Percentiles rank a stretch among this genome's conserved stretches.
These are phyloP conservation scores for Gliomastix tumulicola DNA, from an alignment of 2,329 filamentous ascomycete species.

Conservation along the genomic window DNA sequence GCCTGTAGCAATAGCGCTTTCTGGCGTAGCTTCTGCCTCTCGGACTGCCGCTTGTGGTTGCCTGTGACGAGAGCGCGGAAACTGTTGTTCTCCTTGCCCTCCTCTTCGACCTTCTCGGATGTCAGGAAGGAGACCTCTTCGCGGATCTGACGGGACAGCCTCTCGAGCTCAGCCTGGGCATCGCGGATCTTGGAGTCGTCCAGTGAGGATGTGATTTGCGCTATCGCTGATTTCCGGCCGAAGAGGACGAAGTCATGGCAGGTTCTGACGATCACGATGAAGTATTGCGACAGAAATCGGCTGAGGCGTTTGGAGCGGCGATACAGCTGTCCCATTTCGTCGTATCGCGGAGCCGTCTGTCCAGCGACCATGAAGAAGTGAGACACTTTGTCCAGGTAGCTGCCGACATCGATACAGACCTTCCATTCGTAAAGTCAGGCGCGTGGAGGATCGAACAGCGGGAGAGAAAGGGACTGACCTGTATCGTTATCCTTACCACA, in stretches of 20 bases:
- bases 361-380: slow-evolving; percentile 27
- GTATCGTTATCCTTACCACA: slow-evolving; percentile 27
- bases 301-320: slow-evolving; percentile 23
- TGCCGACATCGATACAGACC: slow-evolving; percentile 8
- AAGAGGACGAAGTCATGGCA: slow-evolving; percentile 24
- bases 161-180: slow-evolving; percentile 20
- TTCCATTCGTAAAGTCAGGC: neutral
- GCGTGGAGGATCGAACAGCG: slow-evolving; percentile 19
- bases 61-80: neutral
- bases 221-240: slow-evolving; percentile 20
- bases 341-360: slow-evolving; percentile 25
- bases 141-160: neutral
- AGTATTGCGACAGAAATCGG: slow-evolving; percentile 24
- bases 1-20: neutral
- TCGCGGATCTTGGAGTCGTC: slow-evolving; percentile 17
- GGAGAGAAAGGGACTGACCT: slow-evolving; percentile 24
- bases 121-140: neutral
- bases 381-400: slow-evolving; percentile 26
- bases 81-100: neutral
- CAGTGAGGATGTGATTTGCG: slow-evolving; percentile 18
- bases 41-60: neutral
- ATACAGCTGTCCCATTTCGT: slow-evolving; percentile 26
- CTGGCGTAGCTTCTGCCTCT: neutral
- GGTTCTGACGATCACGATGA: slow-evolving; percentile 24
- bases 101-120: neutral